These are phyloP conservation scores for Coccinonectria pachysandricola DNA, from an alignment of 2,329 filamentous ascomycete genomes.

Conservation along the genomic window DNA sequence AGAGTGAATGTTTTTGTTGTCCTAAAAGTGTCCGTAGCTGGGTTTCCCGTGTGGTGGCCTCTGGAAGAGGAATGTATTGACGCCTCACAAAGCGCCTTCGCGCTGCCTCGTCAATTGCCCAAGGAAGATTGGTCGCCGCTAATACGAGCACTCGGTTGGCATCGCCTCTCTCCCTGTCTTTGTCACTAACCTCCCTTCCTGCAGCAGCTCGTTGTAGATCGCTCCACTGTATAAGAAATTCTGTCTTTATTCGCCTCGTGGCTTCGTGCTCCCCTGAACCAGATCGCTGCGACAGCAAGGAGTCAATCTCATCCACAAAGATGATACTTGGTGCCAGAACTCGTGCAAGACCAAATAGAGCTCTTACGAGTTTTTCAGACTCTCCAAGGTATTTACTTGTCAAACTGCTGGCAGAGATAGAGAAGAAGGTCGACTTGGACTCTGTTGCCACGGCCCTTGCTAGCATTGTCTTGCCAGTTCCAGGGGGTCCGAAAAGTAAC, in stretches of 20 bases:
- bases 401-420: slow-evolving; percentile 86
- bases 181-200: slow-evolving; percentile 60
- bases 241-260: slow-evolving; percentile 88
- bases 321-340: slow-evolving; percentile 88
- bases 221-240: slow-evolving; percentile 96
- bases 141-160: slow-evolving; percentile 83
- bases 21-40: slow-evolving; percentile 73
- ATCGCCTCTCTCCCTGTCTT: slow-evolving; percentile 64
- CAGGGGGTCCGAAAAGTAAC: slow-evolving; percentile 90
- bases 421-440: slow-evolving; percentile 91
- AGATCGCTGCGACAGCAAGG: slow-evolving; percentile 72
- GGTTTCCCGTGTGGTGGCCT: slow-evolving; percentile 65
- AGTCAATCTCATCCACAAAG: slow-evolving; percentile 97
- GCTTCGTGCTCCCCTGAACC: slow-evolving; percentile 86
- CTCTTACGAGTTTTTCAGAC: slow-evolving; percentile 89
- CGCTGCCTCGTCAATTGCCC: slow-evolving; percentile 96
- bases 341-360: slow-evolving; percentile 84
- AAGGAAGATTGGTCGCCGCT: slow-evolving; percentile 90
- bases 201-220: slow-evolving; percentile 87
- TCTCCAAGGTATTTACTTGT: slow-evolving; percentile 96
- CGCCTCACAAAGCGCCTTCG: slow-evolving; percentile 80
- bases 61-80: slow-evolving; percentile 92
- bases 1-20: slow-evolving; percentile 77
- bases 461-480: slow-evolving; percentile 98
- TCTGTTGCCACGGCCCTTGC: slow-evolving; percentile 87